Conservation (phyloP, 2,329 filamentous ascomycete species). For the Beauveria sp. region DNA sequence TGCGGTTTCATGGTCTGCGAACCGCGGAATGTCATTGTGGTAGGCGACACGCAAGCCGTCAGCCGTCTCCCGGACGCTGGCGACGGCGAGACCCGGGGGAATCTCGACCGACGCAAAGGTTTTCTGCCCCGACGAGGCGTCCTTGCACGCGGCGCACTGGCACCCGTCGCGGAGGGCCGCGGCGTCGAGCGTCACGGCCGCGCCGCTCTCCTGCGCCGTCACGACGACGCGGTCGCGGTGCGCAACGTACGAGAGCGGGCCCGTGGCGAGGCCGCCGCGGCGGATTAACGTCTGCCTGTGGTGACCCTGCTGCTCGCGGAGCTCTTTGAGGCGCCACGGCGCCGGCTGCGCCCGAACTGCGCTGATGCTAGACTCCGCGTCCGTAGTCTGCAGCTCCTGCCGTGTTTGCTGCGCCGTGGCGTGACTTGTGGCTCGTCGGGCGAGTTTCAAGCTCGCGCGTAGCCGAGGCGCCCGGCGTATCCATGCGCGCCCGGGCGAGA, state of each 20-base stretch:
- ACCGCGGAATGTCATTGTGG: slow-evolving; percentile 36
- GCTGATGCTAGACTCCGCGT: background rate
- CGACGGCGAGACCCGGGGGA: slow-evolving; percentile 25
- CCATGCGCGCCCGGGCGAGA: background rate
- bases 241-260: background rate
- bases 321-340: slow-evolving; percentile 2
- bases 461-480: slow-evolving; percentile 3
- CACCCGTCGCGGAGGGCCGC: slow-evolving; percentile 46
- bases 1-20: slow-evolving; percentile 26
- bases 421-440: background rate
- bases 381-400: background rate
- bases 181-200: slow-evolving; percentile 16
- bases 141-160: slow-evolving; percentile 43
- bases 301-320: slow-evolving; percentile 3
- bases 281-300: background rate
- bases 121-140: slow-evolving; percentile 53
- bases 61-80: slow-evolving; percentile 21
- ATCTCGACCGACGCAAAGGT: slow-evolving; percentile 39
- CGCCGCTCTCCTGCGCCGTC: background rate
- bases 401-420: background rate
- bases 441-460: too few species aligned
- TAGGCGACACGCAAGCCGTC: slow-evolving; percentile 53
- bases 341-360: background rate
- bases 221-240: background rate
- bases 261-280: background rate